Percentiles rank a stretch among this genome's conserved stretches.
Evolutionary conservation across 2,329 filamentous ascomycete species (phyloP).

Genomic region (Aspergillus brasiliensis): DNA sequence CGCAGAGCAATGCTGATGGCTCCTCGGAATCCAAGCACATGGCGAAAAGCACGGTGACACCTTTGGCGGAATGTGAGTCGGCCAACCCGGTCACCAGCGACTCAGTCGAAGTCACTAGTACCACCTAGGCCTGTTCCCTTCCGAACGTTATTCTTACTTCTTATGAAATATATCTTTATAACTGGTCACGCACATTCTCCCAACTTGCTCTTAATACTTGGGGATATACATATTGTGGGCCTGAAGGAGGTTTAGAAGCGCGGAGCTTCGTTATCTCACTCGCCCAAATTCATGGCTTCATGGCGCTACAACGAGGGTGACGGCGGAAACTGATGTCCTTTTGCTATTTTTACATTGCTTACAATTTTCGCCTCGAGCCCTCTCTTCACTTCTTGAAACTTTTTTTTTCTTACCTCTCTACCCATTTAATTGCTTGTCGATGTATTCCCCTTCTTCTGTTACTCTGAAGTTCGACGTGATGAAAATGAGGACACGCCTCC

Average conservation of each 20-base stretch:
- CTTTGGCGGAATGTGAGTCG: constrained; percentile 35
- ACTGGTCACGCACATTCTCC: constrained; percentile 19
- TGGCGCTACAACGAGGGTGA: constrained; percentile 35
- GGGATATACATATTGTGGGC: constrained; percentile 42
- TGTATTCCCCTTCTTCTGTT: constrained; percentile 22
- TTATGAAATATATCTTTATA: constrained; percentile 29
- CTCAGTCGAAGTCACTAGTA: constrained; percentile 30
- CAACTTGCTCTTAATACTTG: constrained; percentile 35
- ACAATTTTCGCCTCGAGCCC: constrained; percentile 12
- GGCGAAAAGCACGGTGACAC: constrained; percentile 37
- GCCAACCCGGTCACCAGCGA: constrained; percentile 27
- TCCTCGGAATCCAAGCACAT: constrained; percentile 41
- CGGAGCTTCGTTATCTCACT: constrained; percentile 15
- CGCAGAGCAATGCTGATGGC: constrained; percentile 61
- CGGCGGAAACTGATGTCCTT: constrained; percentile 21
- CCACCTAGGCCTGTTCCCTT: constrained; percentile 20
- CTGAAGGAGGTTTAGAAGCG: constrained; percentile 24
- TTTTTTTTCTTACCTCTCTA: constrained; percentile 7
- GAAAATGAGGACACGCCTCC: constrained; percentile 28
- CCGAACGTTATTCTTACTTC: constrained; percentile 17
- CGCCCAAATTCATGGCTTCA: constrained; percentile 33
- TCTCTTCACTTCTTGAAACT: constrained; percentile 13
- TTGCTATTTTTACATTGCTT: constrained; percentile 20
- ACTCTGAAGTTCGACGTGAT: constrained; percentile 22
- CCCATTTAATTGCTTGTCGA: constrained; percentile 16